Conservation (phyloP, 2,329 filamentous ascomycete genomes). For the Phialemonium atrogriseum region DNA sequence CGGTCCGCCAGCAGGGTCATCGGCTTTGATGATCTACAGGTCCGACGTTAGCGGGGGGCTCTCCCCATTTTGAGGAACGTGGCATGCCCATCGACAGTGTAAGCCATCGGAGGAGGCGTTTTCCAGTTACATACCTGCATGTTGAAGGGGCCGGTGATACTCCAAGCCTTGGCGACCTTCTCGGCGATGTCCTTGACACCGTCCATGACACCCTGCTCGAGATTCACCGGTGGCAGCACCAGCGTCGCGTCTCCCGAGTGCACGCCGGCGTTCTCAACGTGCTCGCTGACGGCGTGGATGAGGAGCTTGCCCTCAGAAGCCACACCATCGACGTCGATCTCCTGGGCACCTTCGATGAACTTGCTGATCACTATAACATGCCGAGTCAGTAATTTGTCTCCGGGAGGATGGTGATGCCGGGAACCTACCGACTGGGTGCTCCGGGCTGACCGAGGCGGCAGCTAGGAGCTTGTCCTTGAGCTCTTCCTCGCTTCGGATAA, state of each 20-base stretch:
- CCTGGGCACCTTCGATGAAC: conserved; percentile 93
- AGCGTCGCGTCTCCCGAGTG: conserved; percentile 97
- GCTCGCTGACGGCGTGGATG: conserved; percentile 87
- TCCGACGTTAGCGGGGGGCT: too few species aligned
- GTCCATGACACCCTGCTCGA: conserved; percentile 69
- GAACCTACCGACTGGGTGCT: conserved; percentile 95
- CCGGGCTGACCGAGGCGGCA: conserved; percentile 82
- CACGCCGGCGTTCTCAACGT: conserved; percentile 94
- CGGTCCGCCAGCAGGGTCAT: conserved; percentile 64
- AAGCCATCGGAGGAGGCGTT: too few species aligned
- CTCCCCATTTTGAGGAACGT: too few species aligned
- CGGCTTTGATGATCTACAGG: conserved; percentile 94
- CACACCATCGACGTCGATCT: conserved; percentile 95
- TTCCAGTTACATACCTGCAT: too few species aligned
- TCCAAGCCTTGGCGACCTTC: conserved; percentile 96
- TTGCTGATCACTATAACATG: conserved; percentile 99
- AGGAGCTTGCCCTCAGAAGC: conserved; percentile 79
- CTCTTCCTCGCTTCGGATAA: conserved; percentile 80
- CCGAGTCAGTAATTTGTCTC: too few species aligned
- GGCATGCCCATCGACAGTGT: too few species aligned
- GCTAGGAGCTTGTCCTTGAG: conserved; percentile 92
- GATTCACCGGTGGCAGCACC: conserved; percentile 75
- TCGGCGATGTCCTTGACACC: conserved; percentile 92
- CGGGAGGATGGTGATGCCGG: too few species aligned
- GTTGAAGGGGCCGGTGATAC: conserved; percentile 97